Conservation (phyloP, 2,329 filamentous ascomycete genomes). For the Pezicula carpinea region DNA sequence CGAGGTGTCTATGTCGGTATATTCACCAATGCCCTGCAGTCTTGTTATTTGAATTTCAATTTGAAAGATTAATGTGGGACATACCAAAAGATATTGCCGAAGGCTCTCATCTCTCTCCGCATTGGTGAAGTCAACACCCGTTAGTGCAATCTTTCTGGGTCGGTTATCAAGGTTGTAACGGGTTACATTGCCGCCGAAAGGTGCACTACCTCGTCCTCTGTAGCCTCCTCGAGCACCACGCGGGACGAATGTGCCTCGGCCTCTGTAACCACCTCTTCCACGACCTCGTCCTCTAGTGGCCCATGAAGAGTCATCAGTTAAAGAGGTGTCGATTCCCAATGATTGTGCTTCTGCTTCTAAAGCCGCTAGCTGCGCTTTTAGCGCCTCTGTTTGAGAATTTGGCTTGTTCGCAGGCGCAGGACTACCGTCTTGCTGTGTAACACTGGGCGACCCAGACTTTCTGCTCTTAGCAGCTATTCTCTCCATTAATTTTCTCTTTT, state of each 20-base stretch:
- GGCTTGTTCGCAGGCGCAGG: conserved; percentile 24
- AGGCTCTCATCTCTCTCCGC: conserved; percentile 63
- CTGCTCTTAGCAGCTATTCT: conserved; percentile 54
- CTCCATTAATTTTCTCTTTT: conserved; percentile 57
- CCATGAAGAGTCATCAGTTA: conserved; percentile 39
- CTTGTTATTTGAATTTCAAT: conserved; percentile 7
- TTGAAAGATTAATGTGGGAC: conserved; percentile 23
- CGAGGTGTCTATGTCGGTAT: conserved; percentile 50
- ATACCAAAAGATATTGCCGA: conserved; percentile 65
- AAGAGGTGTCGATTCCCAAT: conserved; percentile 57
- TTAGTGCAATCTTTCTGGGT: conserved; percentile 62
- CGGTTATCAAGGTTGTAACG: conserved; percentile 71
- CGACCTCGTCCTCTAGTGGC: conserved; percentile 36
- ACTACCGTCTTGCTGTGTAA: conserved; percentile 12
- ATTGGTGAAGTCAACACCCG: conserved; percentile 58
- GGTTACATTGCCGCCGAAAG: conserved; percentile 29
- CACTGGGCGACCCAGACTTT: conserved; percentile 13
- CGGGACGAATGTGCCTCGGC: conserved; percentile 31
- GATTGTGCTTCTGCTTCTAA: conserved; percentile 68
- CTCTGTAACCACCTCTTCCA: conserved; percentile 32
- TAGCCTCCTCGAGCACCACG: conserved; percentile 39
- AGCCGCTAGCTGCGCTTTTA: conserved; percentile 69
- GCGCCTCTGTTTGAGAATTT: conserved; percentile 50
- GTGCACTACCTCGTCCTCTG: conserved; percentile 40
- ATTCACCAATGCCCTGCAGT: conserved; percentile 55